Percentiles rank a stretch among this genome's conserved stretches.
Conservation (phyloP, 2,329 filamentous ascomycete species). For the Aquanectria penicillioides region DNA sequence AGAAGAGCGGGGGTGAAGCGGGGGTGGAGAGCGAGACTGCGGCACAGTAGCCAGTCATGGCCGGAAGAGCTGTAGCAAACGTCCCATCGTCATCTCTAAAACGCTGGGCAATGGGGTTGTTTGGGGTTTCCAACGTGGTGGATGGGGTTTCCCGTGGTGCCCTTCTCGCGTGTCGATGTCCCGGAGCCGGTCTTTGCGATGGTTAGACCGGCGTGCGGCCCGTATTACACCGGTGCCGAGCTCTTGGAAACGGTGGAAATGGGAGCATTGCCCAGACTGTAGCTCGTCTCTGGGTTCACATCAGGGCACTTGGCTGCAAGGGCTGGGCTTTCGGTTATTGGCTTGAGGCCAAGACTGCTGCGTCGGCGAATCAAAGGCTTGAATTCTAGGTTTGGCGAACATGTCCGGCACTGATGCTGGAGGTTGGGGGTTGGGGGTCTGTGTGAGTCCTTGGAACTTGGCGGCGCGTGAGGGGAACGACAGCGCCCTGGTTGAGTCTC, state of each 20-base stretch:
- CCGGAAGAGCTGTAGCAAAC: no score
- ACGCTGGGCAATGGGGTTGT: background rate
- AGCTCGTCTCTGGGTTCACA: background rate
- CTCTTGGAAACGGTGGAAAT: background rate
- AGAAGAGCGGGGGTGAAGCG: background rate
- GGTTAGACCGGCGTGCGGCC: background rate
- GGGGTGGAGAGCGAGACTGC: constrained; percentile 1
- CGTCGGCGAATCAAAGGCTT: background rate
- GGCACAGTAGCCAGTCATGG: background rate
- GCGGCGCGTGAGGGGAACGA: background rate
- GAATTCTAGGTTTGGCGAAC: constrained; percentile 2
- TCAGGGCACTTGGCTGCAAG: background rate
- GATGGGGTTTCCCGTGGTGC: background rate
- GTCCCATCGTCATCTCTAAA: background rate
- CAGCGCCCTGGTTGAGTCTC: background rate
- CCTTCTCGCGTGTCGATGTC: background rate
- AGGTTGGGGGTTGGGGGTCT: constrained; percentile 2
- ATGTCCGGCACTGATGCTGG: background rate
- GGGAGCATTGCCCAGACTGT: no score
- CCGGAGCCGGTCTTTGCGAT: background rate
- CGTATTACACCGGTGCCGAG: background rate
- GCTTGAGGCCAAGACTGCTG: background rate
- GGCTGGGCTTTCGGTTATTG: background rate
- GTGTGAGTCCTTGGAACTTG: background rate
- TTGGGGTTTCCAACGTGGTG: background rate